A percentile compares a stretch with the other conserved stretches of the same genome.
phyloP scores from a whole-genome alignment of 257 asterid genomes.

The Nicotiana obtusifolia region DNA sequence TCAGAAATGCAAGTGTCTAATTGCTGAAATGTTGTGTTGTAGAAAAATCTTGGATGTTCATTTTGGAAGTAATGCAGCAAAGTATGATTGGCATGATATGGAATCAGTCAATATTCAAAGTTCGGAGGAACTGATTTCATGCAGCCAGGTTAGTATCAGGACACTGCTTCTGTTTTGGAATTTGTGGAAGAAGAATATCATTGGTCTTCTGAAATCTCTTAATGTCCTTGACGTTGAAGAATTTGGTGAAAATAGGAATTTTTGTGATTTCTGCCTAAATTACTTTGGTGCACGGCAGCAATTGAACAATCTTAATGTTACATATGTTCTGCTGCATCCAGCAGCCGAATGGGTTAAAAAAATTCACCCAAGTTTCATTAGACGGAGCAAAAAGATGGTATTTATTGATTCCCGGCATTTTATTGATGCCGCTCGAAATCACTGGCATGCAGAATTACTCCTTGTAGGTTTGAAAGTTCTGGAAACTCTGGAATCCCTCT shows the following conservation, averaged over 20 bases:
- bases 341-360: constrained; percentile 44
- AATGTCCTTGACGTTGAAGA: constrained; percentile 19
- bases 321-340: constrained; percentile 37
- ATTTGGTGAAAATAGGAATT: not conserved
- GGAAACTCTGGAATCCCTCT: constrained; percentile 29
- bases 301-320: not conserved
- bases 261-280: constrained; percentile 26
- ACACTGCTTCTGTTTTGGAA: constrained; percentile 47
- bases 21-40: constrained; percentile 29
- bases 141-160: constrained; percentile 27
- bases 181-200: constrained; percentile 23
- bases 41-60: constrained; percentile 44
- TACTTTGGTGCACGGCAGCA: constrained; percentile 51
- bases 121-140: constrained; percentile 20
- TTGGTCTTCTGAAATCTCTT: constrained; percentile 28
- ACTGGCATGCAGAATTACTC: constrained; percentile 34
- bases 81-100: constrained; percentile 33
- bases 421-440: constrained; percentile 32
- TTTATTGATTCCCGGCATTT: constrained; percentile 34
- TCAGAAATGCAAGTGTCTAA: constrained; percentile 7
- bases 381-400: constrained; percentile 12
- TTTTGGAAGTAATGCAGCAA: constrained; percentile 12
- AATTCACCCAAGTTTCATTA: constrained; percentile 19
- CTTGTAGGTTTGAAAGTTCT: constrained; percentile 39
- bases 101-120: constrained; percentile 11